A percentile compares a stretch with the other conserved stretches of the same genome.
phyloP scores from a whole-genome alignment of 768 basidiomycete genomes.

The Neoboletus magnificus region DNA sequence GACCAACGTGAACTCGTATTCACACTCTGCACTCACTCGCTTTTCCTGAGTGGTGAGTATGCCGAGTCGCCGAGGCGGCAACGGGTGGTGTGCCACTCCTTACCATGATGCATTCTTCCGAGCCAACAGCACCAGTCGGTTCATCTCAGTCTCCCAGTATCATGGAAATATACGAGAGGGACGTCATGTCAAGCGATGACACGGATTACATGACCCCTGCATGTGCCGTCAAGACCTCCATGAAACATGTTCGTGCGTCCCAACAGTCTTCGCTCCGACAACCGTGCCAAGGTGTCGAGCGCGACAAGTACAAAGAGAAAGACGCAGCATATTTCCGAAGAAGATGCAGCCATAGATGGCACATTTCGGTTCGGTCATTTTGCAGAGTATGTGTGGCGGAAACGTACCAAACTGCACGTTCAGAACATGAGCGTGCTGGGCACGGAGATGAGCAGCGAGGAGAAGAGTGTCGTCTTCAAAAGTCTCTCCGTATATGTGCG shows the following conservation, averaged over 20 bases:
- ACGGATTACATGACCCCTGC: too few species aligned
- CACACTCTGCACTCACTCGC: too few species aligned
- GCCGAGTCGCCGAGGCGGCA: too few species aligned
- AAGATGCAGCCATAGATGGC: slow-evolving; percentile 59
- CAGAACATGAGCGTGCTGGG: slow-evolving; percentile 55
- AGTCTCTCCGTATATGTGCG: slow-evolving; percentile 82
- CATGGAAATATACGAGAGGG: slow-evolving; percentile 25
- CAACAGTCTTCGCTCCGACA: slow-evolving; percentile 5
- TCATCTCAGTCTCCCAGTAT: slow-evolving; percentile 26
- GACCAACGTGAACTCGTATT: too few species aligned
- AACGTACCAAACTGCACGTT: slow-evolving; percentile 86
- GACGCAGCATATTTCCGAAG: slow-evolving; percentile 15
- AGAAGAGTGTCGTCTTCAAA: slow-evolving; percentile 56
- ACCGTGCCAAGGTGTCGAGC: not conserved
- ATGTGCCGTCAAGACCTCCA: slow-evolving; percentile 32
- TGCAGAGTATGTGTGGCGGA: slow-evolving; percentile 87
- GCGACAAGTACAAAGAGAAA: slow-evolving; percentile 19
- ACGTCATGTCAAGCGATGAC: slow-evolving; percentile 7
- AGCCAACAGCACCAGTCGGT: not conserved
- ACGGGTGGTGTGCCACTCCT: too few species aligned
- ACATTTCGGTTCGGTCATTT: slow-evolving; percentile 78
- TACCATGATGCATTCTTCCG: too few species aligned
- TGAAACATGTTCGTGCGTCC: slow-evolving; percentile 35
- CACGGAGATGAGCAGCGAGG: slow-evolving; percentile 15
- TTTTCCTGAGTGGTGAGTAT: too few species aligned